Conservation (phyloP, 352 stramenopile genomes). For the Phytopythium vexans region DNA sequence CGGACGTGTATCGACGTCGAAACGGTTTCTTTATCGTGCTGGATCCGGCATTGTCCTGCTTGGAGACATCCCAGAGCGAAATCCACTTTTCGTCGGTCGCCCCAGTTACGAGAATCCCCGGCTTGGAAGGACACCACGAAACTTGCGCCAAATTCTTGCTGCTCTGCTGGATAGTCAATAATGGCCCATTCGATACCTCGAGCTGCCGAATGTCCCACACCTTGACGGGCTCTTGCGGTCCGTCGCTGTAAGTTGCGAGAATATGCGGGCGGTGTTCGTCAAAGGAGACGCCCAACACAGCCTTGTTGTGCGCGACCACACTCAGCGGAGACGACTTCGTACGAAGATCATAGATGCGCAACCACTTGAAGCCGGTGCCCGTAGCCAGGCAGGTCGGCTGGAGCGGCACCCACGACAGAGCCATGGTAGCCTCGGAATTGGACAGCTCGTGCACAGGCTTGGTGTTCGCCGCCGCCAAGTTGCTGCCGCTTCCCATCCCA, state of each 20-base stretch:
- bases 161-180: slow-evolving; percentile 69
- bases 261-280: slow-evolving; percentile 78
- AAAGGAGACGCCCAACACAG: slow-evolving; percentile 78
- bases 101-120: slow-evolving; percentile 73
- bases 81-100: slow-evolving; percentile 80
- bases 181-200: slow-evolving; percentile 52
- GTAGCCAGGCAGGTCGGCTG: slow-evolving; percentile 78
- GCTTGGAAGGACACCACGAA: slow-evolving; percentile 80
- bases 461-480: slow-evolving; percentile 29
- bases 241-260: slow-evolving; percentile 81
- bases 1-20: slow-evolving; percentile 69
- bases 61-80: slow-evolving; percentile 79
- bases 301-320: slow-evolving; percentile 84
- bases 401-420: slow-evolving; percentile 78
- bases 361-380: slow-evolving; percentile 86
- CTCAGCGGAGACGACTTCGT: slow-evolving; percentile 66
- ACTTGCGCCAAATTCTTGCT: slow-evolving; percentile 78
- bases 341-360: slow-evolving; percentile 81
- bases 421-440: slow-evolving; percentile 82
- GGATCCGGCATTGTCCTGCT: slow-evolving; percentile 41
- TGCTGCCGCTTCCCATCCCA: slow-evolving; percentile 15
- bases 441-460: slow-evolving; percentile 77
- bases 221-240: slow-evolving; percentile 77
- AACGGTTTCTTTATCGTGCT: slow-evolving; percentile 71
- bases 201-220: slow-evolving; percentile 86